Percentiles rank a stretch among this genome's conserved stretches.
These are phyloP conservation scores for Termitomyces sp. DNA, from an alignment of 768 basidiomycete genomes.

Conservation along the genomic window DNA sequence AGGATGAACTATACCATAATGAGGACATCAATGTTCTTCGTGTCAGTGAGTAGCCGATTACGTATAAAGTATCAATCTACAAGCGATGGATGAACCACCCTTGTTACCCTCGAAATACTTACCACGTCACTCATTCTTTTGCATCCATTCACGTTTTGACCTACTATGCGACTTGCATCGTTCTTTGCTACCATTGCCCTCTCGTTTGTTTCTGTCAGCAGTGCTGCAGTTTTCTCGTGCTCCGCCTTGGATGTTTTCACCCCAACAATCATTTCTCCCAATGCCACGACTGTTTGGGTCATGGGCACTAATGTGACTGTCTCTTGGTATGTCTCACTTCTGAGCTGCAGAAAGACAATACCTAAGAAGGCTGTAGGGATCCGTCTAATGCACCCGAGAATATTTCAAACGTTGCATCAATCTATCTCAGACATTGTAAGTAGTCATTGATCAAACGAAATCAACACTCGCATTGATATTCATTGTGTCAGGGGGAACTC, in stretches of 20 bases:
- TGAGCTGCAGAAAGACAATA: neutral
- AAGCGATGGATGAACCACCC: neutral
- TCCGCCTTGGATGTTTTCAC: slow-evolving; percentile 23
- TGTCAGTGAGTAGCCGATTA: neutral
- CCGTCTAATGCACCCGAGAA: slow-evolving; percentile 29
- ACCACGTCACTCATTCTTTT: slow-evolving; percentile 1
- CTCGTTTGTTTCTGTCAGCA: slow-evolving; percentile 18
- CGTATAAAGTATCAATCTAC: neutral
- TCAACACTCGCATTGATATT: neutral
- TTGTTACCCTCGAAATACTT: neutral
- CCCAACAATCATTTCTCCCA: slow-evolving; percentile 23
- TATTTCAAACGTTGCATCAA: slow-evolving; percentile 35
- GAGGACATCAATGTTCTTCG: slow-evolving; percentile 5
- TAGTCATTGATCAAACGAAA: neutral
- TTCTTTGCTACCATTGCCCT: slow-evolving; percentile 20
- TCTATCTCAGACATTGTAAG: slow-evolving; percentile 26
- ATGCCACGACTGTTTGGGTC: slow-evolving; percentile 21
- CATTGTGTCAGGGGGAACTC: slow-evolving; percentile 18
- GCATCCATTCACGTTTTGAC: too few species aligned
- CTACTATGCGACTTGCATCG: slow-evolving; percentile 17
- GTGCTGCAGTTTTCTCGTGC: slow-evolving; percentile 17
- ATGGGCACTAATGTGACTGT: slow-evolving; percentile 21
- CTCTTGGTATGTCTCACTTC: slow-evolving; percentile 19
- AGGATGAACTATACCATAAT: neutral
- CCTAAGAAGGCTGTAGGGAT: slow-evolving; percentile 24